A percentile compares a stretch with the other conserved stretches of the same genome.
phyloP scores from a whole-genome alignment of 2,329 filamentous ascomycete genomes.

The Neophaeococcomyces aloes region DNA sequence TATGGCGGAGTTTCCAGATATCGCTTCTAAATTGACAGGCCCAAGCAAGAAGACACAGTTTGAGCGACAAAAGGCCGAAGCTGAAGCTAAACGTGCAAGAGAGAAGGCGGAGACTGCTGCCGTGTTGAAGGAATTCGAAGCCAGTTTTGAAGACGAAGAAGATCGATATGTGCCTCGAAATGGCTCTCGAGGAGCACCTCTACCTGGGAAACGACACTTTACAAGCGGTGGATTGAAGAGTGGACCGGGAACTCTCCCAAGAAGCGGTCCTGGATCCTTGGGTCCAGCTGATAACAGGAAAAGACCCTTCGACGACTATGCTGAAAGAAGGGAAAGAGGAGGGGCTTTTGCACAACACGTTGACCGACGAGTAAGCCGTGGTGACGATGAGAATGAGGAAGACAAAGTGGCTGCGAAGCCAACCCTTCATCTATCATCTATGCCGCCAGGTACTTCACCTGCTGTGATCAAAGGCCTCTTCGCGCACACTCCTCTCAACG shows the following conservation, averaged over 20 bases:
- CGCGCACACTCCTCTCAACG: constrained; percentile 45
- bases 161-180: constrained; percentile 19
- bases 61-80: constrained; percentile 78
- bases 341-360: constrained; percentile 17
- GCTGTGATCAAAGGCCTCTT: constrained; percentile 39
- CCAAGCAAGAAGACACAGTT: constrained; percentile 77
- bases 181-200: constrained; percentile 25
- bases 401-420: constrained; percentile 44
- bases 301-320: constrained; percentile 38
- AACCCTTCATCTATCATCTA: constrained; percentile 43
- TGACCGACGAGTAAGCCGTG: constrained; percentile 32
- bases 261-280: constrained; percentile 53
- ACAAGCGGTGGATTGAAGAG: constrained; percentile 36
- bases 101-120: constrained; percentile 82
- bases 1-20: constrained; percentile 51
- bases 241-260: constrained; percentile 41
- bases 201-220: constrained; percentile 53
- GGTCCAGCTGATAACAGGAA: constrained; percentile 48
- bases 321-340: constrained; percentile 27
- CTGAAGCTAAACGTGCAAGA: constrained; percentile 73
- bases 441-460: constrained; percentile 44
- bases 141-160: constrained; percentile 47
- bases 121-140: constrained; percentile 77
- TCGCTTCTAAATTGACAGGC: constrained; percentile 62
- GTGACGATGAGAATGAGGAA: constrained; percentile 36